Conservation (phyloP, 768 basidiomycete genomes). For the Strobilomyces confusus region DNA sequence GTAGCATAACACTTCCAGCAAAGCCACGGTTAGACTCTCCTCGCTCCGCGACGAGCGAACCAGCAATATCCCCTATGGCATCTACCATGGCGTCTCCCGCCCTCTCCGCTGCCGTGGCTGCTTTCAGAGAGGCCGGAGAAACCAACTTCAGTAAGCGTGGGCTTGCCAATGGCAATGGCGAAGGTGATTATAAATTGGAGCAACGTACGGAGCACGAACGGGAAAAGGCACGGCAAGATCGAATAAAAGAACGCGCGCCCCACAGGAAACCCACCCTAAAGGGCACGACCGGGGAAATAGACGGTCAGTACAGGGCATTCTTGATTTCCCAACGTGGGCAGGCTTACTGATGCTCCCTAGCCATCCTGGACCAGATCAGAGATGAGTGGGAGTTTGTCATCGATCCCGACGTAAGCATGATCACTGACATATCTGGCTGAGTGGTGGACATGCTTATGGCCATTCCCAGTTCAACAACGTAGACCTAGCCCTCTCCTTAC, state of each 20-base stretch:
- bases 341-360: constrained; percentile 35
- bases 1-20: constrained; percentile 17
- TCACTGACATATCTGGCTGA: background rate
- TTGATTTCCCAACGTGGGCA: background rate
- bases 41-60: constrained; percentile 15
- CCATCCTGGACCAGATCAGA: constrained; percentile 79
- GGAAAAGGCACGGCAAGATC: constrained; percentile 62
- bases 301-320: constrained; percentile 51
- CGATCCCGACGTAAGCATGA: constrained; percentile 63
- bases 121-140: constrained; percentile 57
- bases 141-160: constrained; percentile 50
- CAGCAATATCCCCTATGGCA: constrained; percentile 19
- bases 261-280: constrained; percentile 50
- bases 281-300: constrained; percentile 75
- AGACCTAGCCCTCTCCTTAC: constrained; percentile 83
- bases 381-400: constrained; percentile 90
- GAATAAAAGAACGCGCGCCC: constrained; percentile 65
- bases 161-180: constrained; percentile 49
- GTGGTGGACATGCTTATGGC: constrained; percentile 6
- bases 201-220: constrained; percentile 58
- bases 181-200: constrained; percentile 54
- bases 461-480: constrained; percentile 82
- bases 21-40: constrained; percentile 17
- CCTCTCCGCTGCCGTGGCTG: constrained; percentile 56
- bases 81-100: constrained; percentile 42